Evolutionary conservation across 495 filamentous ascomycete species (phyloP), one percentile per base, ranked within the genome.

Genomic region (Gamarada debralockiae): DNA sequence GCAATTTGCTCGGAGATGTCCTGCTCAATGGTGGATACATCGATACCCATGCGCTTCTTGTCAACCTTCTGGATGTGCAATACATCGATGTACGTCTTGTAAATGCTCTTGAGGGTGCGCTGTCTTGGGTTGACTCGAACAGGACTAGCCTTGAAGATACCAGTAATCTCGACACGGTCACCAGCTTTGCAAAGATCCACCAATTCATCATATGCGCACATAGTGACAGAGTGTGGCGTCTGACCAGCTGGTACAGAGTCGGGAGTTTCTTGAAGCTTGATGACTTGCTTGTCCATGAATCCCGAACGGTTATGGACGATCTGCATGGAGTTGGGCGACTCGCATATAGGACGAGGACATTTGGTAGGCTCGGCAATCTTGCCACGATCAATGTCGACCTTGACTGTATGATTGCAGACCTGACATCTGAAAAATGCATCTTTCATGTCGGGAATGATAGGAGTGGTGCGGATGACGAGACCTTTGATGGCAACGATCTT

Each of bases 381-480:
- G 61, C 93, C 93, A 63, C 93, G 85, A 65, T 99, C 93, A 61
- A 99, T 85, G 43, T 89, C 85, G 41, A 97, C 89, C 56, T 86
- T 87, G 29, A 95, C 81, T 5, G 89, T 91, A 69, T 96, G 91
- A 54, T 89, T 88, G 66, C 93, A 99, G 31, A 89, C 82, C 56
- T 87, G 85, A 68, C 93, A 99, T 58, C 87, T 84, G 81, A 99
- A 99, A 73, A 96, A 97, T 0, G 89, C 90, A 31, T 73, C 64
- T 61, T 95, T 96, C 95, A 97, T 97, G 62, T 99, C 93, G 2
- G 93, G 93, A 55, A 99, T 97, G 51, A 97, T 84, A 3, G 93
- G 89, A 1, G 95, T 97, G 14, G 95, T 86, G 18, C 93, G 86
- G 62, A 99, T 99, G 39, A 97, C 93, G 36, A 99, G 76, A 46